Base-by-base conservation (phyloP, 2,329 filamentous ascomycete species). In the Sporothrix dimorphospora region DNA sequence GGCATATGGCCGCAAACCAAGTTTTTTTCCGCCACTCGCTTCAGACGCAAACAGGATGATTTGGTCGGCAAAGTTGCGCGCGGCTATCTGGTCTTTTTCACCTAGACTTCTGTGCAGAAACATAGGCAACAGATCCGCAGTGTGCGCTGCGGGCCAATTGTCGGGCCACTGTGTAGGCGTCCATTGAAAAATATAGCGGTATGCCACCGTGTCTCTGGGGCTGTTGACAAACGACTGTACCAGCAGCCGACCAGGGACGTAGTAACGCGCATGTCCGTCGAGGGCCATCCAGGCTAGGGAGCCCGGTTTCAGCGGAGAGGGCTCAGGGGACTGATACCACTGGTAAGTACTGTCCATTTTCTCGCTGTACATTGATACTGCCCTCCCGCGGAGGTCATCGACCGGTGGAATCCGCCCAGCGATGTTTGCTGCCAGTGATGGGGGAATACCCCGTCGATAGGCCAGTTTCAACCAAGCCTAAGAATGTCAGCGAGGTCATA, bases 401-500 rank as follows among this genome's bases (percentile, higher is more conserved):
- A 68, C 65, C 1, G 65, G 65, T 2, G 65, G 65, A 5, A 68
- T 68, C 3, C 65, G 65, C 11, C 65, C 65, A 9, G 65, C 65
- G 21, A 68, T 53, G n/a, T 68, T 68, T 21, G 65, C 19, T 14
- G 7, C 30, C 16, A 53, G n/a, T 8, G 45, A 47, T 2, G 65
- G 65, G 1, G 65, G 65, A 19, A 51, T 19, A 38, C 65, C 47
- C 7, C 21, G 65, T 3, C 65, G 65, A 14, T 68, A 68, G 7
- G 65, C 65, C 27, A 68, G 12, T 21, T 68, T 68, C 30, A 68
- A 19, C 65, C 65, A 68, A 27, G 65, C 65, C 65, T 68, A 11
- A 12, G 6, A 49, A 27, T 19, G 27, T 30, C 24, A 59, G 27
- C 16, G 6, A 1, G 24, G n/a, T 5, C 4, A 34, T 21, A 21